Percentiles rank a stretch among this genome's conserved stretches.
Evolutionary conservation across 768 basidiomycete species (phyloP).

Genomic region (Tricholoma sp.): DNA sequence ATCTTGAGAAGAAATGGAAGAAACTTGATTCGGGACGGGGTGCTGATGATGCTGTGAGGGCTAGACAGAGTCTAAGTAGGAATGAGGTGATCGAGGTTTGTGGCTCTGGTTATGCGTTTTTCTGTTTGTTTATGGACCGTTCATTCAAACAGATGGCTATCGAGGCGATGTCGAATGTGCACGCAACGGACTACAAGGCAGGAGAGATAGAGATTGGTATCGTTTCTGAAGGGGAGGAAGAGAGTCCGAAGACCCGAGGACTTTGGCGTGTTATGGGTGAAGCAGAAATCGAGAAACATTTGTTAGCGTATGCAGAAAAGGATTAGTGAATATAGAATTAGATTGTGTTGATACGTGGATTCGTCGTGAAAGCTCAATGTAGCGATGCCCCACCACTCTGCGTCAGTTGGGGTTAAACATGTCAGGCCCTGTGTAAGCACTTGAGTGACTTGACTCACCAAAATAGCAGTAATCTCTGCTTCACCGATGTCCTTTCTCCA

Average conservation of each 20-base stretch:
- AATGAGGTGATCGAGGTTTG: slow-evolving; percentile 88
- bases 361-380: slow-evolving; percentile 15
- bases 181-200: slow-evolving; percentile 94
- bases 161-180: slow-evolving; percentile 89
- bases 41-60: slow-evolving; percentile 71
- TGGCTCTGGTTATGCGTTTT: background rate
- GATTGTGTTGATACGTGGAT: background rate
- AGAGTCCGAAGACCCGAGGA: slow-evolving; percentile 66
- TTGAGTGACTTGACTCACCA: slow-evolving; percentile 36
- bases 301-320: slow-evolving; percentile 87
- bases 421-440: background rate
- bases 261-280: slow-evolving; percentile 77
- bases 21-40: slow-evolving; percentile 76
- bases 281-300: slow-evolving; percentile 70
- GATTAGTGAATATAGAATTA: slow-evolving; percentile 43
- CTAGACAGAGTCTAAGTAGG: slow-evolving; percentile 67
- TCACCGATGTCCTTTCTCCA: slow-evolving; percentile 53
- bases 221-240: slow-evolving; percentile 71
- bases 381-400: slow-evolving; percentile 70
- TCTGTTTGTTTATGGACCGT: background rate
- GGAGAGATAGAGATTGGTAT: slow-evolving; percentile 96
- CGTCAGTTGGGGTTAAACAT: background rate
- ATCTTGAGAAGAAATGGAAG: slow-evolving; percentile 99
- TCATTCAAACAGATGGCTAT: slow-evolving; percentile 71
- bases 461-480: slow-evolving; percentile 59